Conservation (phyloP, 352 stramenopile species). For the Pythium sp. region DNA sequence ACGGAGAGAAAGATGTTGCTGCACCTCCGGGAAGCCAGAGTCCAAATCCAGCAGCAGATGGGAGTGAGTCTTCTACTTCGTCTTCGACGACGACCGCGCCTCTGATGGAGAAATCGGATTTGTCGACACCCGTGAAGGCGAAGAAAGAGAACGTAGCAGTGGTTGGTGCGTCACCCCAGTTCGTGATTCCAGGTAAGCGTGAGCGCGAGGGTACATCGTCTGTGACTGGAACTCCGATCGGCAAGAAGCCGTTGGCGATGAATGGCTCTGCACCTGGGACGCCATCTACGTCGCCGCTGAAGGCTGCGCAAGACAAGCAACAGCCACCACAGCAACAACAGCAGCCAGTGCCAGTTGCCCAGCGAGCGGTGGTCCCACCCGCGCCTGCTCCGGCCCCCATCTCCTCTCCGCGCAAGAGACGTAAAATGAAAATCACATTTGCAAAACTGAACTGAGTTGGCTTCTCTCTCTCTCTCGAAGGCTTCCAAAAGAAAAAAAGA, state of each 20-base stretch:
- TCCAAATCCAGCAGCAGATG: slow-evolving; percentile 48
- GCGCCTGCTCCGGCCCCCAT: slow-evolving; percentile 35
- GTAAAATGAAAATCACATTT: slow-evolving; percentile 93
- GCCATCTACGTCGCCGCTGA: slow-evolving; percentile 25
- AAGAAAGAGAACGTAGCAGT: slow-evolving; percentile 22
- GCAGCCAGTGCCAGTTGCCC: background rate
- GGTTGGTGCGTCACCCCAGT: slow-evolving; percentile 12
- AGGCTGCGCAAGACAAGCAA: slow-evolving; percentile 18
- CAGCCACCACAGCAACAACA: slow-evolving; percentile 16
- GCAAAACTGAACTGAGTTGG: slow-evolving; percentile 78
- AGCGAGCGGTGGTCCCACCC: slow-evolving; percentile 35
- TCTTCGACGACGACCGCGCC: slow-evolving; percentile 7
- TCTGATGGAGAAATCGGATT: slow-evolving; percentile 1
- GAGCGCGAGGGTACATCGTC: slow-evolving; percentile 29
- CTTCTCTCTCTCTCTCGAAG: slow-evolving; percentile 15
- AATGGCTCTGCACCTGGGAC: slow-evolving; percentile 17
- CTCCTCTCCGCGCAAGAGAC: slow-evolving; percentile 80
- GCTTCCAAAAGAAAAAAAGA: slow-evolving; percentile 15
- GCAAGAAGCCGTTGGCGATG: slow-evolving; percentile 19
- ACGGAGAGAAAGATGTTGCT: background rate
- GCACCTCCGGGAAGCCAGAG: slow-evolving; percentile 15
- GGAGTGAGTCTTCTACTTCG: slow-evolving; percentile 10
- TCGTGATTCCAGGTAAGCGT: slow-evolving; percentile 42
- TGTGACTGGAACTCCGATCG: slow-evolving; percentile 19
- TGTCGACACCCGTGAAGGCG: slow-evolving; percentile 32